Conservation (phyloP, 2,329 filamentous ascomycete genomes). For the Teratosphaeria zuluensis region DNA sequence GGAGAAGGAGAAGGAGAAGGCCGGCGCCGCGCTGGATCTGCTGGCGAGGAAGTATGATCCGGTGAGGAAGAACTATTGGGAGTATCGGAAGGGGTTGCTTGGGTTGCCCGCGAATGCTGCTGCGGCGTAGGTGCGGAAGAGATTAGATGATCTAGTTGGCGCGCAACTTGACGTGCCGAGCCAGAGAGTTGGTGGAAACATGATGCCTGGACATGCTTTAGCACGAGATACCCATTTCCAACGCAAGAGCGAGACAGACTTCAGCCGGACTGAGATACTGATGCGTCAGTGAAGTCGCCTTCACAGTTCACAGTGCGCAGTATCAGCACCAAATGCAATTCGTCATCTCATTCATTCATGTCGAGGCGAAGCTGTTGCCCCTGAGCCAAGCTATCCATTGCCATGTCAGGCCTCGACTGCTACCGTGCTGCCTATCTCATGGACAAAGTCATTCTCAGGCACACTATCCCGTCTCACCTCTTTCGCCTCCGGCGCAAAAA, state of each 20-base stretch:
- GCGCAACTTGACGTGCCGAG: too few species aligned
- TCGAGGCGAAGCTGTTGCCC: neutral
- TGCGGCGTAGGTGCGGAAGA: neutral
- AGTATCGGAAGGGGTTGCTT: slow-evolving; percentile 54
- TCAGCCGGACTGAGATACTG: neutral
- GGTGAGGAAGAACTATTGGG: slow-evolving; percentile 86
- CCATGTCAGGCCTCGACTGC: neutral
- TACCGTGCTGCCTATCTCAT: neutral
- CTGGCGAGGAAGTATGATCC: slow-evolving; percentile 83
- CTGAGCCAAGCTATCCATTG: neutral
- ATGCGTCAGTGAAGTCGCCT: too few species aligned
- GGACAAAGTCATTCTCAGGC: neutral
- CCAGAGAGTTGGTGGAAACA: neutral
- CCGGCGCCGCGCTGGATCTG: slow-evolving; percentile 59
- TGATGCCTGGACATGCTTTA: neutral
- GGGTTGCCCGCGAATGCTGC: slow-evolving; percentile 9
- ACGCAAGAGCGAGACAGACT: neutral
- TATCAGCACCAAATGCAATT: neutral
- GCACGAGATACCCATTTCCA: neutral
- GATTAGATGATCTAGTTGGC: too few species aligned
- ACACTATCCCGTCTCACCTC: neutral
- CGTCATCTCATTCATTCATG: too few species aligned
- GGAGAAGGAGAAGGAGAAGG: slow-evolving; percentile 47
- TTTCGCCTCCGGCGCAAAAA: slow-evolving; percentile 2
- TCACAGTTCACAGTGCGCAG: neutral